Evolutionary conservation across 1,284 basidiomycete species (phyloP), one percentile per base, ranked within the genome.

Genomic region (Mycosarcoma maydis): DNA sequence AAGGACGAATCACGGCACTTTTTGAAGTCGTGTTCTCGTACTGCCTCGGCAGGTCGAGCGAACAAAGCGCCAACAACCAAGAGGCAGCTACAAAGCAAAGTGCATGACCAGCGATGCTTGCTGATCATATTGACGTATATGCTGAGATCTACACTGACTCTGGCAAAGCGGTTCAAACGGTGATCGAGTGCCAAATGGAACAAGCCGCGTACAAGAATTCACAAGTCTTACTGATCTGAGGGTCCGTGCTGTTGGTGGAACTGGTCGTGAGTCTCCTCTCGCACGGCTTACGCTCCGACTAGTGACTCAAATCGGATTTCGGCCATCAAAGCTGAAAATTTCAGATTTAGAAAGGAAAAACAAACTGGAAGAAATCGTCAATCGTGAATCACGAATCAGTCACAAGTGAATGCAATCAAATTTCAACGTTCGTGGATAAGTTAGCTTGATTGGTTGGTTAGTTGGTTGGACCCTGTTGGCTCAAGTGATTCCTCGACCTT

Each of bases 1-100:
- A 81, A 73, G 43, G 75, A 76, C n/a, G 77, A 78, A 39, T 81
- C 77, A 13, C 57, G 43, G 66, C 80, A 81, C 50, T 72, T 68
- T 46, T 81, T 81, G 58, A 81, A 81, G 57, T 78, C 80, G 50
- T 67, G 39, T 27, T 60, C 49, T 34, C 58, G 51, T n/a, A 70
- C 67, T 4, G 67, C 60, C 29, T 47, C 32, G 19, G 39, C 55
- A 8, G 37, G 61, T 11, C 45, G 52, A 26, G 27, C 50, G 11
- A 58, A 26, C 23, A 66, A 36, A 6, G 43, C 41, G 17, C 20
- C 48, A 13, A 49, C 32, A 30, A 50, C 36, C 42, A 65, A 22
- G 7, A 65, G 45, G 13, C 41, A 57, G 6, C 50, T 42, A 20
- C 61, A 65, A 16, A 65, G 42, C 38, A 54, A 17, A n/a, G 46